Conservation (phyloP, 106 monocot species). For the Acanthochlamys bracteata region DNA sequence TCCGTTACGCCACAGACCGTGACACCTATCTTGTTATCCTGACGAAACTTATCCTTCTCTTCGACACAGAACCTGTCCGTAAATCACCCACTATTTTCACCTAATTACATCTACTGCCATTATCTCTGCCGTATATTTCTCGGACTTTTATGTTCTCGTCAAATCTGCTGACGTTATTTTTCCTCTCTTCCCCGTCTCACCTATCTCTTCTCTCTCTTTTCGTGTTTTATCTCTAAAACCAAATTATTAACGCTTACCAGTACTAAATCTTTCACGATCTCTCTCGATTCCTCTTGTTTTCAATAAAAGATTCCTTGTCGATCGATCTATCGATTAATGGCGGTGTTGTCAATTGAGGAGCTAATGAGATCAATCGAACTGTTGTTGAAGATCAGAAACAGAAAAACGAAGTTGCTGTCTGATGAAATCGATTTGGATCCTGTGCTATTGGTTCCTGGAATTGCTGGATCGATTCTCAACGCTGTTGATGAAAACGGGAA, state of each 20-base stretch:
- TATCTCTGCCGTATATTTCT: no score
- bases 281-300: no score
- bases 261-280: background rate
- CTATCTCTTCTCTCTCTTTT: background rate
- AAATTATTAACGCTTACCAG: background rate
- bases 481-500: conserved; percentile 43
- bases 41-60: no score
- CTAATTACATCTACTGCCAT: no score
- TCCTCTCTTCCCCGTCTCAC: background rate
- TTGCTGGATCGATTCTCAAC: conserved; percentile 54
- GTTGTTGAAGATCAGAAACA: conserved; percentile 36
- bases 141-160: no score
- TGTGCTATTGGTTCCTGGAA: conserved; percentile 60
- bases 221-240: background rate
- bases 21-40: no score
- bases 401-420: conserved; percentile 24
- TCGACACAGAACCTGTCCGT: no score
- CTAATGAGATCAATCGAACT: conserved; percentile 43
- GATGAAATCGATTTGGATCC: conserved; percentile 49
- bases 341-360: conserved; percentile 38
- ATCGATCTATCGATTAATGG: conserved; percentile 6
- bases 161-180: background rate
- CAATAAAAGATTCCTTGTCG: no score
- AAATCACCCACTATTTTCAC: no score
- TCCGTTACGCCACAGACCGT: no score